Conservation (phyloP, 2,329 filamentous ascomycete species). For the Magnaporthiopsis incrustans region DNA sequence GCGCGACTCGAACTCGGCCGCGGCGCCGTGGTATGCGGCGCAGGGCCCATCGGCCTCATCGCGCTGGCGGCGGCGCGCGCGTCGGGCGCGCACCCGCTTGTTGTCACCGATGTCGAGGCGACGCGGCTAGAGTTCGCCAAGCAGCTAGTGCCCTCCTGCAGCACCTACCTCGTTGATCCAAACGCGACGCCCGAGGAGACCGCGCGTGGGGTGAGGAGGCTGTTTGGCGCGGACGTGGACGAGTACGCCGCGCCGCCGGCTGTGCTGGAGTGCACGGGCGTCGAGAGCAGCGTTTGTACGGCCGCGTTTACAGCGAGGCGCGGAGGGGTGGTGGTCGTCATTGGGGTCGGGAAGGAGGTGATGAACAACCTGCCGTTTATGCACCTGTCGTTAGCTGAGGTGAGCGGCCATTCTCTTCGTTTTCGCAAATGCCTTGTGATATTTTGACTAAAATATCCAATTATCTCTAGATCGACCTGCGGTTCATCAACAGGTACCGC, state of each 20-base stretch:
- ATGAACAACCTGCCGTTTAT: conserved; percentile 63
- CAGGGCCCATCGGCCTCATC: conserved; percentile 56
- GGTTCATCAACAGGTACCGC: conserved; percentile 63
- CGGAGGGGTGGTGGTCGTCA: conserved; percentile 54
- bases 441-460: neutral
- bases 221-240: conserved; percentile 38
- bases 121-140: conserved; percentile 48
- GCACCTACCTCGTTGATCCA: conserved; percentile 45
- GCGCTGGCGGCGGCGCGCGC: conserved; percentile 49
- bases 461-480: conserved; percentile 49
- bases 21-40: conserved; percentile 50
- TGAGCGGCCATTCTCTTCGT: too few species aligned
- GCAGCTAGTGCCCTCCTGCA: conserved; percentile 43
- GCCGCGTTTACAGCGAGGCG: conserved; percentile 48
- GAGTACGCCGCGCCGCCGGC: conserved; percentile 51
- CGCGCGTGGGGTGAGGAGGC: conserved; percentile 39
- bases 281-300: conserved; percentile 54
- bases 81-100: conserved; percentile 54
- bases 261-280: conserved; percentile 58
- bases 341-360: conserved; percentile 52
- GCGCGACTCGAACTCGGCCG: conserved; percentile 46
- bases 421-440: neutral
- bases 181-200: conserved; percentile 38
- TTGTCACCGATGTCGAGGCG: conserved; percentile 55
- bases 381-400: conserved; percentile 55